Conservation (phyloP, 805 yeast species). For the Hanseniaspora lachancei region DNA sequence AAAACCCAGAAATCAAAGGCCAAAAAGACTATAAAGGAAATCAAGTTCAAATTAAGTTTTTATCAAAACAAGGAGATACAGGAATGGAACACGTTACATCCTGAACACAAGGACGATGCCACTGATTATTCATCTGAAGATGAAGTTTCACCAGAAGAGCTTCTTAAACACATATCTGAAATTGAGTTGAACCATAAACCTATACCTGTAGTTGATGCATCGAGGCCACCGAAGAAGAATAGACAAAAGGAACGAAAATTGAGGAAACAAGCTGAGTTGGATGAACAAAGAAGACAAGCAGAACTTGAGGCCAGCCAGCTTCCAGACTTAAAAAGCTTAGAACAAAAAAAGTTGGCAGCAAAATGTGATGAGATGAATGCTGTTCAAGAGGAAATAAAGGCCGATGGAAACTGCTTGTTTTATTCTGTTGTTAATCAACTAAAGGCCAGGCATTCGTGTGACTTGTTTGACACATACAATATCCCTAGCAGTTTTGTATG, state of each 20-base stretch:
- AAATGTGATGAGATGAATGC: slow-evolving; percentile 39
- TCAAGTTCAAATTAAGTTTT: slow-evolving; percentile 43
- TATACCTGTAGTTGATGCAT: slow-evolving; percentile 23
- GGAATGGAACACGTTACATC: slow-evolving; percentile 13
- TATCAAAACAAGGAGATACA: slow-evolving; percentile 44
- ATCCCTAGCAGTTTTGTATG: slow-evolving; percentile 2
- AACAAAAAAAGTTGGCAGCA: slow-evolving; percentile 49
- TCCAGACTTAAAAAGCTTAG: slow-evolving; percentile 60
- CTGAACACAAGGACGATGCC: slow-evolving; percentile 22
- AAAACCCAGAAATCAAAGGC: slow-evolving; percentile 48
- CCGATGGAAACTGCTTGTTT: slow-evolving; percentile 92
- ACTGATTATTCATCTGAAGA: slow-evolving; percentile 32
- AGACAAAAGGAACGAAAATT: slow-evolving; percentile 77
- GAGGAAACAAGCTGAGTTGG: slow-evolving; percentile 56
- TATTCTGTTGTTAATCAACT: slow-evolving; percentile 77
- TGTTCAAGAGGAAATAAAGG: slow-evolving; percentile 54
- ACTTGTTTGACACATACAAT: slow-evolving; percentile 26
- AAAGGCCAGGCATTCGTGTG: slow-evolving; percentile 34
- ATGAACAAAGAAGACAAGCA: slow-evolving; percentile 53
- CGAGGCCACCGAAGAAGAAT: slow-evolving; percentile 34
- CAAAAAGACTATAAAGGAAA: slow-evolving; percentile 40
- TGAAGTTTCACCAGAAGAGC: slow-evolving; percentile 15
- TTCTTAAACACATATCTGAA: slow-evolving; percentile 9
- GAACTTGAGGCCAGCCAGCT: slow-evolving; percentile 49
- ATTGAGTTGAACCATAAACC: slow-evolving; percentile 9